Percentiles rank a stretch among this genome's conserved stretches.
Evolutionary conservation across 228 moss, liverwort and hornwort genomes (phyloP).

Genomic region (Sphagnum fallax): DNA sequence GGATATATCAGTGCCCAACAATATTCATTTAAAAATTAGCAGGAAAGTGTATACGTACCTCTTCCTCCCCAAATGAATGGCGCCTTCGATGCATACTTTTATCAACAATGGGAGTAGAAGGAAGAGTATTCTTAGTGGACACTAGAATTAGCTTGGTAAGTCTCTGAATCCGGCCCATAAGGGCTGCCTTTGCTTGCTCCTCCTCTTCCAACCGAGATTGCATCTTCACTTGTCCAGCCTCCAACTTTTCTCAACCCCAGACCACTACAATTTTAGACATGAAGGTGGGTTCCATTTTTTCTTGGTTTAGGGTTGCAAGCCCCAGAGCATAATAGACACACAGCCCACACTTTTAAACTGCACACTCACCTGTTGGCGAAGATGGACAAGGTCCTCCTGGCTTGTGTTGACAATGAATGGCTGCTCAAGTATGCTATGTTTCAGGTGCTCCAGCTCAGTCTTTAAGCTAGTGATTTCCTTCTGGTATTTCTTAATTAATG

Average conservation of each 20-base stretch:
- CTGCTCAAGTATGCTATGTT: constrained; percentile 85
- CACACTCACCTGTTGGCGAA: constrained; percentile 79
- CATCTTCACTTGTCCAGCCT: constrained; percentile 97
- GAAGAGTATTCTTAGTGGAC: constrained; percentile 89
- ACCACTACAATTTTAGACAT: not conserved
- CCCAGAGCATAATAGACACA: too few species aligned
- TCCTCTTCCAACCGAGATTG: constrained; percentile 97
- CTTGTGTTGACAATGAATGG: constrained; percentile 65
- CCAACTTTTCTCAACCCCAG: constrained; percentile 43
- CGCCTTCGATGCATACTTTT: constrained; percentile 72
- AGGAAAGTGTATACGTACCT: constrained; percentile 31
- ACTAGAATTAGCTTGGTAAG: constrained; percentile 93
- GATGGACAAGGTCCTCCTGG: constrained; percentile 78
- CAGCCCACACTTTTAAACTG: too few species aligned
- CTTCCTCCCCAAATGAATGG: constrained; percentile 97
- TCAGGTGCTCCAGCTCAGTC: constrained; percentile 87
- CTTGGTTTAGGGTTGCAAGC: too few species aligned
- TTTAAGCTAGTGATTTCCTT: constrained; percentile 94
- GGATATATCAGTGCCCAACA: too few species aligned
- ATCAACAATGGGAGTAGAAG: constrained; percentile 66
- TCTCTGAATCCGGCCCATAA: constrained; percentile 97
- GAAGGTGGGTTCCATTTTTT: not conserved
- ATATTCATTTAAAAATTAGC: too few species aligned
- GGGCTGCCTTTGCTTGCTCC: constrained; percentile 95
- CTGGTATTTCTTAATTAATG: constrained; percentile 97